Percentiles rank a stretch among this genome's conserved stretches.
Conservation (phyloP, 768 basidiomycete genomes). For the Xanthoconium stramineum region DNA sequence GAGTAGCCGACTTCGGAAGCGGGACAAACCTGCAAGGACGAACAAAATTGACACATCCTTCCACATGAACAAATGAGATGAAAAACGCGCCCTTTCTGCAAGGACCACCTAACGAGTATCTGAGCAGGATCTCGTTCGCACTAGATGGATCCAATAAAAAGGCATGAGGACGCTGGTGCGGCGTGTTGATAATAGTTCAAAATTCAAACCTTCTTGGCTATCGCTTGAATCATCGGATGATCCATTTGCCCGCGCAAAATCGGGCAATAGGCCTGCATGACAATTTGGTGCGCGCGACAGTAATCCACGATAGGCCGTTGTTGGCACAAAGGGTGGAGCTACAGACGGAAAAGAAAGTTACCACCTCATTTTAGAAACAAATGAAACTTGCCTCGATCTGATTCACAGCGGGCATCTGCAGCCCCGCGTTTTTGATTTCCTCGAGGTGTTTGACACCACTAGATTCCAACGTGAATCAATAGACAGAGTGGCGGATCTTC, state of each 20-base stretch:
- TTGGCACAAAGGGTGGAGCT: constrained; percentile 84
- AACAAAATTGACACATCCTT: neutral
- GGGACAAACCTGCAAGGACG: constrained; percentile 59
- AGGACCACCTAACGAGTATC: constrained; percentile 84
- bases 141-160: constrained; percentile 31
- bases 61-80: neutral
- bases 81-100: constrained; percentile 69
- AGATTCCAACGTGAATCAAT: neutral
- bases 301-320: constrained; percentile 76
- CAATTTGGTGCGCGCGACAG: constrained; percentile 57
- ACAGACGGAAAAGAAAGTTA: constrained; percentile 7
- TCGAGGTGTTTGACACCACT: constrained; percentile 72
- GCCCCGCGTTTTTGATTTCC: constrained; percentile 63
- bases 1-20: constrained; percentile 77
- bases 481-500: neutral
- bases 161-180: constrained; percentile 5
- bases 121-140: constrained; percentile 66
- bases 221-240: constrained; percentile 47
- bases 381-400: constrained; percentile 65
- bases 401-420: constrained; percentile 69
- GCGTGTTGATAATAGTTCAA: constrained; percentile 7
- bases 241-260: constrained; percentile 59
- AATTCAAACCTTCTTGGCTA: constrained; percentile 56
- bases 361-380: constrained; percentile 4
- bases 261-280: constrained; percentile 75